phyloP scores from a whole-genome alignment of 768 basidiomycete species.

The Termitomyces sp. region DNA sequence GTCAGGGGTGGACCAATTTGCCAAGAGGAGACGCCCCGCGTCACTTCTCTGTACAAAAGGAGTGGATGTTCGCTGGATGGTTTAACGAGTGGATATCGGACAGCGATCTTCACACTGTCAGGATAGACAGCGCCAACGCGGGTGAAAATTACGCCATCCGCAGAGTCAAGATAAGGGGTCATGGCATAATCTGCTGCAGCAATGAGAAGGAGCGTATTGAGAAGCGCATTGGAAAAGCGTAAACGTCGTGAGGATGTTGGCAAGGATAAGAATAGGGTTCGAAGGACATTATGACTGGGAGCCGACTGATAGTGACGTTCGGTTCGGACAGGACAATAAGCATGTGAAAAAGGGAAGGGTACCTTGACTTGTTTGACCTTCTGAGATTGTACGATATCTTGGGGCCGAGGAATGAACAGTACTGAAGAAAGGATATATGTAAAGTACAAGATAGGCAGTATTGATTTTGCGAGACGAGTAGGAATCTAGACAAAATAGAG shows the following conservation, averaged over 20 bases:
- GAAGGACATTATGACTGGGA: slow-evolving; percentile 2
- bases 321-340: neutral
- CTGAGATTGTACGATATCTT: slow-evolving; percentile 3
- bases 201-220: slow-evolving; percentile 27
- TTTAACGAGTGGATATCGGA: slow-evolving; percentile 47
- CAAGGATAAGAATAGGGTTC: slow-evolving; percentile 23
- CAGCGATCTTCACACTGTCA: slow-evolving; percentile 53
- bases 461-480: slow-evolving; percentile 24
- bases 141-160: slow-evolving; percentile 52
- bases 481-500: slow-evolving; percentile 28
- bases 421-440: slow-evolving; percentile 20
- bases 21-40: slow-evolving; percentile 34
- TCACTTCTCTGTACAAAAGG: slow-evolving; percentile 40
- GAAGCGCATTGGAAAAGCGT: slow-evolving; percentile 21
- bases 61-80: slow-evolving; percentile 25
- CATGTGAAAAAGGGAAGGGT: neutral
- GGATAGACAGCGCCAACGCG: slow-evolving; percentile 69
- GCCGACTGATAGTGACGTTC: neutral
- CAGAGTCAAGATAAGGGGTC: slow-evolving; percentile 51
- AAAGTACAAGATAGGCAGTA: slow-evolving; percentile 25
- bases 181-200: slow-evolving; percentile 44
- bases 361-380: slow-evolving; percentile 3
- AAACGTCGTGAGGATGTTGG: slow-evolving; percentile 26
- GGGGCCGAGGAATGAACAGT: slow-evolving; percentile 8
- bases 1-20: slow-evolving; percentile 45